A percentile compares a stretch with the other conserved stretches of the same genome.
phyloP scores from a whole-genome alignment of 2,329 filamentous ascomycete species.

The Cladosporium sp. region DNA sequence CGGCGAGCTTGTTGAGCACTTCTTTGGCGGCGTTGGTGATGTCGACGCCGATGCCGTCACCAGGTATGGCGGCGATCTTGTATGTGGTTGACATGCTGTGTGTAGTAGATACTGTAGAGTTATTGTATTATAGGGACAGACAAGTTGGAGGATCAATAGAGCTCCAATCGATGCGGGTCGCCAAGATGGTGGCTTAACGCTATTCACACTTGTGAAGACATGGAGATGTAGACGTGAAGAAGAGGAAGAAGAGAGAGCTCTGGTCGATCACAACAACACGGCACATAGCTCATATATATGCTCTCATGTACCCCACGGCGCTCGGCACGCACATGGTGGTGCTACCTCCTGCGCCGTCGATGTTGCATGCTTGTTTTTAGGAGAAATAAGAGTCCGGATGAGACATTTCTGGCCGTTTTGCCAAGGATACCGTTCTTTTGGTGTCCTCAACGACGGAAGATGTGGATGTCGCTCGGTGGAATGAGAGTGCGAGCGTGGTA shows the following conservation, averaged over 20 bases:
- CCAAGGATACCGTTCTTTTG: neutral
- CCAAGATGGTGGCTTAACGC: neutral
- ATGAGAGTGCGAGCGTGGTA: neutral
- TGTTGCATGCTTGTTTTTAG: neutral
- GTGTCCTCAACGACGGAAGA: neutral
- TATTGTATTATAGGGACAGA: neutral
- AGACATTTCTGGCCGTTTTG: neutral
- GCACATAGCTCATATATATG: neutral
- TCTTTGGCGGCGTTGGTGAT: conserved; percentile 55
- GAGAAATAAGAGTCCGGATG: conserved; percentile 1
- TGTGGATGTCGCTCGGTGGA: neutral
- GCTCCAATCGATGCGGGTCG: neutral
- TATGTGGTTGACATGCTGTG: conserved; percentile 7
- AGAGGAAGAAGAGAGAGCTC: conserved; percentile 3
- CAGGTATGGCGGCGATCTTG: conserved; percentile 45
- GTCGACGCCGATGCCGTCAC: conserved; percentile 61
- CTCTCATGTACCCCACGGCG: neutral
- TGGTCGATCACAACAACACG: neutral
- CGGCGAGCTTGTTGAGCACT: conserved; percentile 44
- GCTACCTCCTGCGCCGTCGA: neutral
- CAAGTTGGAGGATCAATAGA: conserved; percentile 1
- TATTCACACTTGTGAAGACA: neutral
- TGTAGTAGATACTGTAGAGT: neutral
- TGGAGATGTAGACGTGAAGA: neutral
- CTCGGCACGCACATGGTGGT: neutral